Evolutionary conservation across 352 stramenopile species (phyloP), one percentile per base, ranked within the genome.

Genomic region (Pythium oligandrum): DNA sequence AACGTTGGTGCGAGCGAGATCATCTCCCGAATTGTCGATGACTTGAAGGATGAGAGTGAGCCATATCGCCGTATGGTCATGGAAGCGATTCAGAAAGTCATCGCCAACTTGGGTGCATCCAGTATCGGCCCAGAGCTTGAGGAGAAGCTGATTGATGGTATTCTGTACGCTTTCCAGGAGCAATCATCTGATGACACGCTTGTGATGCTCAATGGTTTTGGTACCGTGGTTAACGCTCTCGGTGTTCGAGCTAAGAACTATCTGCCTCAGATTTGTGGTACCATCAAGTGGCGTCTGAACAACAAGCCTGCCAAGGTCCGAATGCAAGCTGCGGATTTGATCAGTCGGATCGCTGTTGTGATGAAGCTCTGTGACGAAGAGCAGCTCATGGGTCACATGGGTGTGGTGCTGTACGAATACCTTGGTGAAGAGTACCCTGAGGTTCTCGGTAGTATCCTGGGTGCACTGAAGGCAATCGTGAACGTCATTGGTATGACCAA

Each of bases 401-500:
- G 97, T 58, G 91, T 98, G 30, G 96, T 99, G 51, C 78, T 99
- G 40, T 99, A 99, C 71, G 97, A 99, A 68, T 99, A 99, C 68
- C 78, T 99, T 3, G 97, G 97, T 17, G 97, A 99, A 76, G 97
- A 99, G 64, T 99, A 99, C 66, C 97, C 97, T 0, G 96, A 99
- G 67, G 97, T 99, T 51, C 68, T 99, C 8, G 97, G 96, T 33
- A 98, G 90, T 37, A 99, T 99, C 60, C 82, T 99, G 31, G 95
- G 96, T 53, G 97, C 95, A 3, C 75, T 99, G 12, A 98, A 98
- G 60, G 93, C 95, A 7, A 99, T 99, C 59, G 97, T 99, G 12
- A 99, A 98, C 68, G 96, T 99, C 42, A 99, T 99, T 63, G 97
- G 97, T 55, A 99, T 99, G 97, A 98, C 86, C 36, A 98, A 99